Conservation (phyloP, 1,139 yeast species). For the Geotrichum klebahnii region DNA sequence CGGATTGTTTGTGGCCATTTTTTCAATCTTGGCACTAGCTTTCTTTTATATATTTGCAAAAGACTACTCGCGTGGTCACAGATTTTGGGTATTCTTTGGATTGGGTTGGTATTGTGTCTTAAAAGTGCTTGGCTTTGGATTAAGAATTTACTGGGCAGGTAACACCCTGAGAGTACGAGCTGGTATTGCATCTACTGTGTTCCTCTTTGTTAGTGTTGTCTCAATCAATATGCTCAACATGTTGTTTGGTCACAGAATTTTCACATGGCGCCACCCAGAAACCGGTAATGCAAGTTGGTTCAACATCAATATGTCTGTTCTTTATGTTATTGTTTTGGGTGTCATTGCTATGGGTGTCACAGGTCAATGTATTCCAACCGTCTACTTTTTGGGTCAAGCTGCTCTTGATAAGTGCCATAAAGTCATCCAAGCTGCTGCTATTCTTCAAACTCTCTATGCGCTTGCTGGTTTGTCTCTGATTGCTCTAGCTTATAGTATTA, state of each 20-base stretch:
- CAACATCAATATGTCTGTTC: slow-evolving; percentile 50
- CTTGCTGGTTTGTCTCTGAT: slow-evolving; percentile 52
- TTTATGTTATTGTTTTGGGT: slow-evolving; percentile 57
- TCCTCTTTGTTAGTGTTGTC: slow-evolving; percentile 51
- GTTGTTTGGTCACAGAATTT: slow-evolving; percentile 69
- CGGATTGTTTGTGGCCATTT: slow-evolving; percentile 55
- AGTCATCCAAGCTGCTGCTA: slow-evolving; percentile 56
- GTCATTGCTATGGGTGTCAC: no score
- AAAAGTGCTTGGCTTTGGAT: slow-evolving; percentile 57
- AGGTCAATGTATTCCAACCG: no score
- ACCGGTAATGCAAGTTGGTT: slow-evolving; percentile 58
- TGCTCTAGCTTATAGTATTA: slow-evolving; percentile 50
- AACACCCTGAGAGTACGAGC: slow-evolving; percentile 45
- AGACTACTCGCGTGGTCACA: slow-evolving; percentile 58
- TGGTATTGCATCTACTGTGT: slow-evolving; percentile 61
- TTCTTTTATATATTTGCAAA: slow-evolving; percentile 51
- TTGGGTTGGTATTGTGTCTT: slow-evolving; percentile 53
- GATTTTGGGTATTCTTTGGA: slow-evolving; percentile 55
- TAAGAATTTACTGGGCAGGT: slow-evolving; percentile 58
- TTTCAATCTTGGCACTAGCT: slow-evolving; percentile 47
- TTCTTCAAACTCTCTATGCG: slow-evolving; percentile 56
- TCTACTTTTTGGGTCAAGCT: slow-evolving; percentile 65
- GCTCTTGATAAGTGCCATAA: slow-evolving; percentile 53
- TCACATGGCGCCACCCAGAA: slow-evolving; percentile 80
- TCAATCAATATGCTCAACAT: slow-evolving; percentile 47